Evolutionary conservation across 345 rosid genomes (phyloP).

Genomic region (Sonneratia caseolaris): DNA sequence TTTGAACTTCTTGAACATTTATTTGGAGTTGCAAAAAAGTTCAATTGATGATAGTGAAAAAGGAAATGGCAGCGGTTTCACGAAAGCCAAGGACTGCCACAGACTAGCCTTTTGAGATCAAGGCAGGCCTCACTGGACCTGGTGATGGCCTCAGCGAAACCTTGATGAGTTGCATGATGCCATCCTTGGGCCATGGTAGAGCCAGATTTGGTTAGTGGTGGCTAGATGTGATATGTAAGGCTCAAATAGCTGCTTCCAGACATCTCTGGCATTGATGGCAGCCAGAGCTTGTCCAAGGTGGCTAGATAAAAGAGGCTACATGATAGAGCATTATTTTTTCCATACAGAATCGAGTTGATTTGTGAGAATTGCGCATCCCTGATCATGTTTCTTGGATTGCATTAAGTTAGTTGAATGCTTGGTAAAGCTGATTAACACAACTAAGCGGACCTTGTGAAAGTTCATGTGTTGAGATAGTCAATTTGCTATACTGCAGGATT

Average conservation of each 20-base stretch:
- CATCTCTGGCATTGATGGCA: not conserved
- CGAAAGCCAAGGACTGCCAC: not conserved
- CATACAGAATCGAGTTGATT: not conserved
- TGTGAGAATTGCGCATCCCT: not conserved
- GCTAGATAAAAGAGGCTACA: not conserved
- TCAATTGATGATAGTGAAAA: not conserved
- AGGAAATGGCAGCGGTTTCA: not conserved
- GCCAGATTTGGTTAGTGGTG: not conserved
- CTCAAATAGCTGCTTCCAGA: not conserved
- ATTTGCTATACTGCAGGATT: conserved; percentile 2
- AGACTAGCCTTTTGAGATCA: not conserved
- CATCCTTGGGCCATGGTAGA: not conserved
- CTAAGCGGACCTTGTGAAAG: not conserved
- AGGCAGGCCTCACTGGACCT: not conserved
- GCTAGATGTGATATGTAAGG: not conserved
- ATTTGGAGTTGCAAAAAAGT: not conserved
- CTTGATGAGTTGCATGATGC: not conserved
- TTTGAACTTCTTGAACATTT: not conserved
- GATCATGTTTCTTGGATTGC: not conserved
- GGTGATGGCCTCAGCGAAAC: not conserved
- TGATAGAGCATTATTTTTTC: not conserved
- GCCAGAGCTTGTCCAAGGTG: not conserved
- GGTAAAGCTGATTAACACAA: not conserved
- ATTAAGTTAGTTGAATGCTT: not conserved
- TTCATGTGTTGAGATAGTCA: not conserved